Conservation (phyloP, 2,329 filamentous ascomycete species). For the Hypoxylon sp. region DNA sequence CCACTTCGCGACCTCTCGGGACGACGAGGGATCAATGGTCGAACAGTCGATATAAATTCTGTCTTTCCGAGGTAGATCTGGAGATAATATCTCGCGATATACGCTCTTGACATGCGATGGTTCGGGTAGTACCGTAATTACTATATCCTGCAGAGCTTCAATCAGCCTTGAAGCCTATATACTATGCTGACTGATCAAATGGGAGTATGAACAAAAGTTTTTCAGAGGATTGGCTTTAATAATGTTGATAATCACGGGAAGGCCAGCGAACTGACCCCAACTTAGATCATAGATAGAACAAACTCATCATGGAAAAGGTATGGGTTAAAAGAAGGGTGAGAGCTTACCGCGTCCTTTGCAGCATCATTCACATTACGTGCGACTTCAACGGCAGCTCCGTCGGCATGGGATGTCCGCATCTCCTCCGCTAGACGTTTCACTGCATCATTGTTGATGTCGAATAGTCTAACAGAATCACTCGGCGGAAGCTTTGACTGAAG, state of each 20-base stretch:
- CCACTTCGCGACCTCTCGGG: slow-evolving; percentile 78
- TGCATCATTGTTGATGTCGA: slow-evolving; percentile 68
- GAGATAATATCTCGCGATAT: slow-evolving; percentile 79
- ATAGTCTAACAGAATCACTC: slow-evolving; percentile 65
- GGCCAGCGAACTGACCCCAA: slow-evolving; percentile 70
- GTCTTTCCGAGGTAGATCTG: slow-evolving; percentile 64
- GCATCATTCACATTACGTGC: slow-evolving; percentile 63
- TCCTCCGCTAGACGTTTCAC: slow-evolving; percentile 63
- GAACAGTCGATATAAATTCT: slow-evolving; percentile 96
- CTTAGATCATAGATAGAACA: slow-evolving; percentile 77
- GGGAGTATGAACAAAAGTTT: slow-evolving; percentile 40
- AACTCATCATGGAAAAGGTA: slow-evolving; percentile 53
- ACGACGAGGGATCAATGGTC: slow-evolving; percentile 93
- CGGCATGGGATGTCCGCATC: slow-evolving; percentile 57
- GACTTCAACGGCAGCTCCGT: slow-evolving; percentile 62
- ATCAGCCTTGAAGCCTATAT: slow-evolving; percentile 35
- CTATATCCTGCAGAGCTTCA: slow-evolving; percentile 74
- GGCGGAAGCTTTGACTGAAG: slow-evolving; percentile 68
- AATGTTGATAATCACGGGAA: slow-evolving; percentile 72
- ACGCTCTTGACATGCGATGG: slow-evolving; percentile 88
- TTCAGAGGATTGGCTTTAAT: slow-evolving; percentile 83
- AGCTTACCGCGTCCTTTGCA: slow-evolving; percentile 64
- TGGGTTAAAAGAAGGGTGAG: slow-evolving; percentile 40
- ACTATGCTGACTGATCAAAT: slow-evolving; percentile 18
- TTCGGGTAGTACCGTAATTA: slow-evolving; percentile 91